phyloP scores from a whole-genome alignment of 2,329 filamentous ascomycete genomes.

The Trichoderma pleuroti region DNA sequence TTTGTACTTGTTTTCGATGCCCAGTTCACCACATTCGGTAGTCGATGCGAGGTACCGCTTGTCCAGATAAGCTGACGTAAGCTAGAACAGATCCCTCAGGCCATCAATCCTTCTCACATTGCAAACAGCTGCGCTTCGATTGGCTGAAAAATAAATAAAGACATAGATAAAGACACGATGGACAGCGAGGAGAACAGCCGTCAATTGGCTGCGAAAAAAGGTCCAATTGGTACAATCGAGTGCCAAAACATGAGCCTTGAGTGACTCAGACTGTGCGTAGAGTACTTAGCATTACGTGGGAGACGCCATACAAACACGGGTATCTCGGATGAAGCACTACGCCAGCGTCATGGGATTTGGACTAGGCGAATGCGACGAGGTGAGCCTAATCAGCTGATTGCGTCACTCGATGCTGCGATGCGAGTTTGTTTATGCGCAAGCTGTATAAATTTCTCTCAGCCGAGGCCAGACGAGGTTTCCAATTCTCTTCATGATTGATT shows the following conservation, averaged over 20 bases:
- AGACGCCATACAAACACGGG: neutral
- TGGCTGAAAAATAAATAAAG: neutral
- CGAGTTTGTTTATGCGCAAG: neutral
- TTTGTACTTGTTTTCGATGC: neutral
- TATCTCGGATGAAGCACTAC: neutral
- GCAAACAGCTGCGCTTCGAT: neutral
- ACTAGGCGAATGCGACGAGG: neutral
- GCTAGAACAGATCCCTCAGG: neutral
- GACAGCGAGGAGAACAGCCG: neutral
- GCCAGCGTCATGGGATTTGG: neutral
- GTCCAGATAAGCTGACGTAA: neutral
- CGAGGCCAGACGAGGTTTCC: neutral
- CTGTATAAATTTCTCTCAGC: slow-evolving; percentile 5
- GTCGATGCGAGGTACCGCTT: neutral
- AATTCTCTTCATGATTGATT: neutral
- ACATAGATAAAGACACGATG: neutral
- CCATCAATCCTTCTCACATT: neutral
- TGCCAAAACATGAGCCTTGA: neutral
- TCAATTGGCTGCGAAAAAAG: neutral
- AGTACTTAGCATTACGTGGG: neutral
- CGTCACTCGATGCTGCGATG: neutral
- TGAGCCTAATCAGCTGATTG: slow-evolving; percentile 10
- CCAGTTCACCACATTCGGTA: neutral
- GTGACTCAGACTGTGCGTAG: neutral
- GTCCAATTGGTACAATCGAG: neutral